These are phyloP conservation scores for Phytophthora citrophthora DNA, from an alignment of 352 stramenopile species.

Conservation along the genomic window DNA sequence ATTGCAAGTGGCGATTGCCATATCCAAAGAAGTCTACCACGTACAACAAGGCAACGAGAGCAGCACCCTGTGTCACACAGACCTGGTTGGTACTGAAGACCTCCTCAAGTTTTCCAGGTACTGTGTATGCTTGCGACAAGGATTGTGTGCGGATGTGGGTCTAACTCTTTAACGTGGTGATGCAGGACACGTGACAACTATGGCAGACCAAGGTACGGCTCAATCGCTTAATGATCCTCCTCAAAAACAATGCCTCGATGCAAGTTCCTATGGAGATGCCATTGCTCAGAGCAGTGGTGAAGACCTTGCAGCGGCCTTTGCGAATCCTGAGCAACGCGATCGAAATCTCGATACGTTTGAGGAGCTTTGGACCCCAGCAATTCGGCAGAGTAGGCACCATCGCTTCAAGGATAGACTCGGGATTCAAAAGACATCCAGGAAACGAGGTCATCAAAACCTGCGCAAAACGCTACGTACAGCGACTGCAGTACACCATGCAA, in stretches of 20 bases:
- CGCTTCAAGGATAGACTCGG: background rate
- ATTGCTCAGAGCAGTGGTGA: background rate
- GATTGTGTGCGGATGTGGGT: background rate
- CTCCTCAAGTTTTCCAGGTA: too few species aligned
- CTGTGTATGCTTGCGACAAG: too few species aligned
- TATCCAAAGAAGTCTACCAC: too few species aligned
- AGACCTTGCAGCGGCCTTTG: background rate
- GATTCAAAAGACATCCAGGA: background rate
- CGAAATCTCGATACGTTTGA: background rate
- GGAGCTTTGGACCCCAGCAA: background rate
- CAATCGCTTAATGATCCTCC: background rate
- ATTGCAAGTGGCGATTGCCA: too few species aligned
- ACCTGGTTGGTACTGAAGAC: too few species aligned
- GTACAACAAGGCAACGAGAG: too few species aligned
- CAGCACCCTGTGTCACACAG: too few species aligned
- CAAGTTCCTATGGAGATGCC: background rate
- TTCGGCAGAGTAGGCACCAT: background rate
- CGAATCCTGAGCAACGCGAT: background rate
- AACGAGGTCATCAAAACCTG: background rate
- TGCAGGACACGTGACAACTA: background rate
- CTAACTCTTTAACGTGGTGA: background rate
- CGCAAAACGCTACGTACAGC: background rate
- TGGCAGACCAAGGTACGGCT: background rate
- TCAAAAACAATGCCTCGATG: background rate
- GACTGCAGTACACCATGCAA: background rate